Evolutionary conservation across 345 rosid species (phyloP), one percentile per base, ranked within the genome.

Genomic region (Linum usitatissimum): DNA sequence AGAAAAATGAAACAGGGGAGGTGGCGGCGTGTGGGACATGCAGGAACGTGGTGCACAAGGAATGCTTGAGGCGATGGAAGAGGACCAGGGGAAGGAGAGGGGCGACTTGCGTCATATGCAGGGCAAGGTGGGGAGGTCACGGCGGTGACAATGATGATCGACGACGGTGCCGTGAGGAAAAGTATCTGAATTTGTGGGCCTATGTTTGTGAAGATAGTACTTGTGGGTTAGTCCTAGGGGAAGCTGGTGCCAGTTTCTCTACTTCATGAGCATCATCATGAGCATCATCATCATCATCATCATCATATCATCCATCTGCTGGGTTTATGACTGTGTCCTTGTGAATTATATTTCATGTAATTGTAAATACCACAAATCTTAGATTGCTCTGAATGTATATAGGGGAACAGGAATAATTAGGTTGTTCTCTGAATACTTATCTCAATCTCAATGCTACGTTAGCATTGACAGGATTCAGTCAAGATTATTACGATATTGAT

Each of bases 31-130:
- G 96, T 28, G 61, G 64, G 57, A 84, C 84, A 6, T 92, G 98
- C 64, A 73, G 78, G 72, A 92, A 92, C 65, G 61, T 71, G 60
- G 76, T 89, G 6, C 98, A 89, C 62, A 90, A 87, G 72, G 88
- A 89, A 62, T 92, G 98, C 75, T 71, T 84, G 77, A 36, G 61
- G 75, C 64, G 69, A 73, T 92, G 98, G 98, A 84, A 83, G 80
- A 71, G 73, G 68, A 89, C 88, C 42, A 68, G 86, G 49, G 89
- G 98, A 56, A 80, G 93, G 66, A 72, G 91, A 61, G 75, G 83
- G 3, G 79, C 77, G 0, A 83, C 64, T 20, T 88, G 95, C 53
- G 96, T 85, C 54, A 79, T 92, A 39, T 92, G 98, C 14, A 76
- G 96, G 60, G 88, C 91, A 6, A 77, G 89, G 78, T 92, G 98